phyloP scores from a whole-genome alignment of 768 basidiomycete genomes.

The Pholiota conissans region DNA sequence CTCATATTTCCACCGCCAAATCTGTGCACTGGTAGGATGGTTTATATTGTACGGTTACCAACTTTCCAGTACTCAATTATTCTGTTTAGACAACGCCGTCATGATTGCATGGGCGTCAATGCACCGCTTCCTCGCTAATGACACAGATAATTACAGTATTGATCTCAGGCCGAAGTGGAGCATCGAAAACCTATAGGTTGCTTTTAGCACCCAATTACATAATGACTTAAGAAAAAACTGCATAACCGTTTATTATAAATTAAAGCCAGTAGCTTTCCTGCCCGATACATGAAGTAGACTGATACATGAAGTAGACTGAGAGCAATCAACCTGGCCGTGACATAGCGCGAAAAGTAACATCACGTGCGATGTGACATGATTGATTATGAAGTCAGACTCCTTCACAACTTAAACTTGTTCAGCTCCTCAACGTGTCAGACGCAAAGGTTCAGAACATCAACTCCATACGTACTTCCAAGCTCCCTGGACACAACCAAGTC shows the following conservation, averaged over 20 bases:
- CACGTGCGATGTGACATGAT: background rate
- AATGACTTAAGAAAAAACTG: no score
- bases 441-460: no score
- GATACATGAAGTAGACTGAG: no score
- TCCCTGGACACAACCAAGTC: no score
- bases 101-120: constrained; percentile 97
- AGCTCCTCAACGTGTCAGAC: no score
- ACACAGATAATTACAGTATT: constrained; percentile 62
- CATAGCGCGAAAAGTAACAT: background rate
- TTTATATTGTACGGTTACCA: background rate
- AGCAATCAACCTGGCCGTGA: no score
- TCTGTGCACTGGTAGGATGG: constrained; percentile 73
- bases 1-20: constrained; percentile 74
- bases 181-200: constrained; percentile 51
- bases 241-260: no score
- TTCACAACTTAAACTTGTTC: no score
- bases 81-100: constrained; percentile 80
- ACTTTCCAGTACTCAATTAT: background rate
- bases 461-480: no score
- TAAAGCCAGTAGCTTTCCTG: no score
- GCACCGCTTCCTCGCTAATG: constrained; percentile 66
- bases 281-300: no score
- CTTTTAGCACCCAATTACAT: background rate
- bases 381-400: background rate
- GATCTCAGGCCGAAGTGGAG: constrained; percentile 75